Base-by-base conservation (phyloP, 495 filamentous ascomycete genomes). In the Hypoxylon lenormandii region DNA sequence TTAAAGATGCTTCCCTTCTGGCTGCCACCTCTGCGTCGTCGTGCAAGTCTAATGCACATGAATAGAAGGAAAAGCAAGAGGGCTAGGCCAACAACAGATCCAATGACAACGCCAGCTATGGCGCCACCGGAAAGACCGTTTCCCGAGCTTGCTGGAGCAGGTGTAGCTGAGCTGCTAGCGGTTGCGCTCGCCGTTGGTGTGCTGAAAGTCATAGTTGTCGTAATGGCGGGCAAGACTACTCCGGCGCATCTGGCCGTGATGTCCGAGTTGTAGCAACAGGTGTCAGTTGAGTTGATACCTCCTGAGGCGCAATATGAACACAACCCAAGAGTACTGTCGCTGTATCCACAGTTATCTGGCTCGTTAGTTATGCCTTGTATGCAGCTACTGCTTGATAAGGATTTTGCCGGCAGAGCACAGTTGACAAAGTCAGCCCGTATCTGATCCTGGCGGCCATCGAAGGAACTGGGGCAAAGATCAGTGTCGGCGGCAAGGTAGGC, bases 361-460 rank as follows among this genome's bases (percentile, higher is more conserved):
- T 99, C 93, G 74, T 98, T 99, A 26, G 81, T 75, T 28, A 85
- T 84, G 55, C 89, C 96, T 40, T 84, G 80, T 37, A 98, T 87
- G 80, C 96, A 99, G 53, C 79, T 80, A 43, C 83, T 85, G 28
- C 85, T 89, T 33, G 81, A 81, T 23, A 99, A 82, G 4, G 96
- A 90, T 52, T 91, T 81, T 11, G 89, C 86, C 6, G 96, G 96
- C 51, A 92, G 79, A 10, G 93, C 85, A 78, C 96, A 99, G 68
- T 92, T 90, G 8, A 90, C 91, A 74, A 97, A 97, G 76, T 99
- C 96, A 51, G 96, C 92, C 64, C 92, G 87, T 71, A 98, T 93
- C 73, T 96, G 90, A 23, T 80, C 79, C 69, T 91, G 83, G 23
- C 91, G 91, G 68, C 90, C 84, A 54, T 77, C 76, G 40, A 82